Evolutionary conservation across 345 rosid genomes (phyloP).

Genomic region (Carallia pectinifolia): DNA sequence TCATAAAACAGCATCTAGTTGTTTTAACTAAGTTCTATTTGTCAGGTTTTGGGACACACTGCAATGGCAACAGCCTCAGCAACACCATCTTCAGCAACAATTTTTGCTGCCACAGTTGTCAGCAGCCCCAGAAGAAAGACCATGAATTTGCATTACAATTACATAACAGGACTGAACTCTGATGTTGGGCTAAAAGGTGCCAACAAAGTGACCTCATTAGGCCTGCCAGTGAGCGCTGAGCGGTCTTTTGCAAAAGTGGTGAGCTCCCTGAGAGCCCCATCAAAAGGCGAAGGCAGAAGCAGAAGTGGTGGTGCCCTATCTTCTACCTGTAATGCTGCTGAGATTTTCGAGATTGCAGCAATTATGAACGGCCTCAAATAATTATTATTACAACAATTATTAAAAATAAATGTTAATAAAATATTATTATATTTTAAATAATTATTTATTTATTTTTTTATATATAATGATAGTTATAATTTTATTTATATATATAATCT

Average conservation of each 20-base stretch:
- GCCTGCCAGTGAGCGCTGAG: conserved; percentile 31
- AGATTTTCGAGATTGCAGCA: conserved; percentile 53
- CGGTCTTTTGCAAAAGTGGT: conserved; percentile 45
- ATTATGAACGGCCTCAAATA: conserved; percentile 43
- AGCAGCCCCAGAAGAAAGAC: conserved; percentile 18
- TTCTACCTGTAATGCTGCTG: conserved; percentile 38
- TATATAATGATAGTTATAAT: no score
- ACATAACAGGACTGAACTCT: conserved; percentile 42
- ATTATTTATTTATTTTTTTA: no score
- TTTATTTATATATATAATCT: no score
- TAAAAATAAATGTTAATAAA: no score
- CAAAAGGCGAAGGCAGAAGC: conserved; percentile 27
- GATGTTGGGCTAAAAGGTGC: conserved; percentile 51
- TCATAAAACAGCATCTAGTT: not conserved
- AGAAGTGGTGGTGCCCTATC: conserved; percentile 32
- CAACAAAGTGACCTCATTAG: conserved; percentile 37
- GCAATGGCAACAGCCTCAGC: conserved; percentile 33
- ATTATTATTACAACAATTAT: no score
- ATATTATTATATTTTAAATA: no score
- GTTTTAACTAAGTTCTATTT: not conserved
- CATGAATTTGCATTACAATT: conserved; percentile 24
- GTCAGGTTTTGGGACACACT: not conserved
- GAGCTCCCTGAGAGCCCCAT: conserved; percentile 38
- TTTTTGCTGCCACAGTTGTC: conserved; percentile 15
- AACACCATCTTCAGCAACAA: conserved; percentile 23